Base-by-base conservation (phyloP, 1,284 basidiomycete species). In the Salmacisia buchloeana region DNA sequence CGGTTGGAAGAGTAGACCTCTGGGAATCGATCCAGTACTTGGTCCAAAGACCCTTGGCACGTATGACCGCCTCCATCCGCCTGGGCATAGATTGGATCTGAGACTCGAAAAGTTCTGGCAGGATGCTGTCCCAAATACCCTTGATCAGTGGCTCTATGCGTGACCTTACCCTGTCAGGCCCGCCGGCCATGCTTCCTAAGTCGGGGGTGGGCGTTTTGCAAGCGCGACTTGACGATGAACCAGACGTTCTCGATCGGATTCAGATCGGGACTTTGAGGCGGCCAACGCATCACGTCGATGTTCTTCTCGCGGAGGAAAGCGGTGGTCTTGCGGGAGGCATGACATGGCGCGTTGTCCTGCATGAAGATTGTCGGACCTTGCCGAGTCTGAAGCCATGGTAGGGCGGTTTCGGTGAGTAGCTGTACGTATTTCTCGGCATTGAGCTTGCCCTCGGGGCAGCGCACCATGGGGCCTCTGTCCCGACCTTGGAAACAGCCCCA, bases 211-310 rank as follows among this genome's bases (percentile, higher is more conserved):
- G 13, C 13, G 15, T n/a, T 52, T n/a, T 52, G 46, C 25, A 52
- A 10, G 23, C 46, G 23, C 23, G n/a, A 13, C 25, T 52, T 52
- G n/a, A 52, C 2, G 3, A 52, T 5, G 46, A 25, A 52, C 46
- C 46, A 52, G 5, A 52, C 23, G 18, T 52, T 52, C 29, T 52
- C 46, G 46, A 52, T 52, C 15, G 46, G 9, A 27, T 52, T 52
- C 23, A 52, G 46, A 18, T 52, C 15, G 1, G 23, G 46, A 21
- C 7, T 25, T 27, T 52, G 46, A 21, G 46, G 21, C 46, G 7
- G 46, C 46, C 46, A 49, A n/a, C 23, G 7, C 46, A 52, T 52
- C 23, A 31, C 23, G 2, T 52, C 46, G 27, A 52, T n/a, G 9
- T 31, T 27, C 25, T 23, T 27, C 9, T 5, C n/a, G 13, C 10